These are phyloP conservation scores for Nemania sp. DNA, from an alignment of 2,329 filamentous ascomycete species.

Conservation along the genomic window DNA sequence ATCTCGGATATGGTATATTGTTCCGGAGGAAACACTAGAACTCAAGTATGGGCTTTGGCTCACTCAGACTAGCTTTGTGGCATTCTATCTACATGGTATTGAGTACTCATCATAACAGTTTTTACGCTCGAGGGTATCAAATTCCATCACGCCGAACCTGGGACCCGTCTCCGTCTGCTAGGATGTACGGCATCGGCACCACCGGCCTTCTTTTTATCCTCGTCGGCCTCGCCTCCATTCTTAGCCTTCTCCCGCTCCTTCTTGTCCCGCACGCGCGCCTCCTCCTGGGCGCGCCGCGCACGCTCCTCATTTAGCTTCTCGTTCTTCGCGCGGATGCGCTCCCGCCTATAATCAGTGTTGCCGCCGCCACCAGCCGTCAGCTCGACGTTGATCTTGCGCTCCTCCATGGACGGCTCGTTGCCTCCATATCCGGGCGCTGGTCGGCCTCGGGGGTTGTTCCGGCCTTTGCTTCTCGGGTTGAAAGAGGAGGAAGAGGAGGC, in stretches of 20 bases:
- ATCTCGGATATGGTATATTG: not conserved
- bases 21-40: not conserved
- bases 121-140: slow-evolving; percentile 14
- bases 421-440: not conserved
- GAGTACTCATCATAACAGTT: not conserved
- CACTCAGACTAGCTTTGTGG: not conserved
- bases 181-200: slow-evolving; percentile 60
- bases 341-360: slow-evolving; percentile 76
- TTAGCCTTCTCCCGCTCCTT: slow-evolving; percentile 48
- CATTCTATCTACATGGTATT: not conserved
- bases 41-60: not conserved
- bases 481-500: slow-evolving; percentile 42
- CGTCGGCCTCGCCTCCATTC: slow-evolving; percentile 45
- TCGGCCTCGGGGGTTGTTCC: not conserved
- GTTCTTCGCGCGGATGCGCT: slow-evolving; percentile 89
- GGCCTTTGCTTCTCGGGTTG: not conserved
- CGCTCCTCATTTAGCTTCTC: slow-evolving; percentile 79
- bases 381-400: slow-evolving; percentile 91
- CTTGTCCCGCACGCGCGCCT: slow-evolving; percentile 58
- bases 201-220: slow-evolving; percentile 45
- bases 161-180: slow-evolving; percentile 57
- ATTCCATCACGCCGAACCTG: slow-evolving; percentile 33
- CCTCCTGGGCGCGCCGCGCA: slow-evolving; percentile 59
- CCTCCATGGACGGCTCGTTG: slow-evolving; percentile 20
- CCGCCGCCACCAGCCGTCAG: slow-evolving; percentile 91